Evolutionary conservation across 345 rosid species (phyloP).

Genomic region (Reutealis trisperma): DNA sequence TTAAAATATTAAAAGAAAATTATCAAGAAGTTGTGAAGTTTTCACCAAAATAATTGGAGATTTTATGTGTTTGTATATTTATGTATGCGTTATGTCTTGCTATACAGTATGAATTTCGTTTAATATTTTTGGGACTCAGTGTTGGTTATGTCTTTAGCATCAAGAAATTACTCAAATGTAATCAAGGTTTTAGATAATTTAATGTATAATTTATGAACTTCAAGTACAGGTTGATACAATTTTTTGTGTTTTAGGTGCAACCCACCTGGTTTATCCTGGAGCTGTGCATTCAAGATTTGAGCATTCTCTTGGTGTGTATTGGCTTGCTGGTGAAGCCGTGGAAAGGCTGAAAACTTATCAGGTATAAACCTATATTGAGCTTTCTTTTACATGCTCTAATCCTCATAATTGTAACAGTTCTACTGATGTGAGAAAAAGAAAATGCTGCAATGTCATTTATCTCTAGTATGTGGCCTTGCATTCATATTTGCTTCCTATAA

Average conservation of each 20-base stretch:
- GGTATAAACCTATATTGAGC: constrained; percentile 31
- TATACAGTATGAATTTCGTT: too few relatives aligned
- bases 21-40: too few relatives aligned
- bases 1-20: neutral
- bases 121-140: neutral
- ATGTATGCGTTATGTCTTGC: too few relatives aligned
- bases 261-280: constrained; percentile 87
- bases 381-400: constrained; percentile 15
- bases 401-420: constrained; percentile 1
- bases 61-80: too few relatives aligned
- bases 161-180: neutral
- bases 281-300: constrained; percentile 92
- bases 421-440: neutral
- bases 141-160: neutral
- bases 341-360: constrained; percentile 63
- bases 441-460: neutral
- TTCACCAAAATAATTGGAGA: too few relatives aligned
- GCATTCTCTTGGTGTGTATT: constrained; percentile 92
- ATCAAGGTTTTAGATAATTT: neutral
- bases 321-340: constrained; percentile 81
- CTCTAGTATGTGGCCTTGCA: neutral
- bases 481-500: neutral
- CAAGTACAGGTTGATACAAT: neutral
- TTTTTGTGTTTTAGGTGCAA: constrained; percentile 53
- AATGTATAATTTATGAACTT: neutral